Evolutionary conservation across 306 rosid genomes (phyloP).

Genomic region (Styphnolobium japonicum): DNA sequence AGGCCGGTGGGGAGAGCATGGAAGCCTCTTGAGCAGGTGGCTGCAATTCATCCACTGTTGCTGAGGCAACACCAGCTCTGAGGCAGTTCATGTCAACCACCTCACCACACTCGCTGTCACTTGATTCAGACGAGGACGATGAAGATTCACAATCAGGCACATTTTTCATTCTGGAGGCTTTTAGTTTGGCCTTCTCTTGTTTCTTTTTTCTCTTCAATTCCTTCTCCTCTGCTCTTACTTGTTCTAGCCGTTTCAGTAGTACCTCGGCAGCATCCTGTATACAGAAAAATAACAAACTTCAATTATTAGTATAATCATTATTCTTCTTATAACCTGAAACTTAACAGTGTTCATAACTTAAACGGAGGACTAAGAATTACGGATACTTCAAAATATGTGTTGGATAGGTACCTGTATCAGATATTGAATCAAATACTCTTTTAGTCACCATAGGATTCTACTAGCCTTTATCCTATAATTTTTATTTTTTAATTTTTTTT

Average conservation of each 20-base stretch:
- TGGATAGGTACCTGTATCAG: no score
- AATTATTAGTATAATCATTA: no score
- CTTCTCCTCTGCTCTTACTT: conserved; percentile 52
- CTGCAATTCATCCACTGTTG: conserved; percentile 16
- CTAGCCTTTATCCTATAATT: no score
- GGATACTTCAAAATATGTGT: no score
- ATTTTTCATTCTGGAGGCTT: conserved; percentile 40
- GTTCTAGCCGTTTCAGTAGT: conserved; percentile 50
- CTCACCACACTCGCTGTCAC: conserved; percentile 60
- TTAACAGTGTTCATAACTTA: no score
- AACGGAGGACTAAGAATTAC: no score
- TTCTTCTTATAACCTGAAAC: no score
- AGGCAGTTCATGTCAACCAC: conserved; percentile 41
- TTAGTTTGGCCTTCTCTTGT: conserved; percentile 53
- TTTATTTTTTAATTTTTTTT: no score
- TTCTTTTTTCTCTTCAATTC: conserved; percentile 60
- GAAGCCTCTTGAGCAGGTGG: not conserved
- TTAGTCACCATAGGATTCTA: no score
- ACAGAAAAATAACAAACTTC: not conserved
- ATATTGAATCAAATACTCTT: no score
- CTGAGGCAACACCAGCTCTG: conserved; percentile 30
- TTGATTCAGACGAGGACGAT: conserved; percentile 70
- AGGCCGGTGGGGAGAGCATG: conserved; percentile 2
- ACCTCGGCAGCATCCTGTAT: conserved; percentile 55
- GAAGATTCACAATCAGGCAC: conserved; percentile 46